Base-by-base conservation (phyloP, 805 yeast species). In the Nakazawaea molendinolei region DNA sequence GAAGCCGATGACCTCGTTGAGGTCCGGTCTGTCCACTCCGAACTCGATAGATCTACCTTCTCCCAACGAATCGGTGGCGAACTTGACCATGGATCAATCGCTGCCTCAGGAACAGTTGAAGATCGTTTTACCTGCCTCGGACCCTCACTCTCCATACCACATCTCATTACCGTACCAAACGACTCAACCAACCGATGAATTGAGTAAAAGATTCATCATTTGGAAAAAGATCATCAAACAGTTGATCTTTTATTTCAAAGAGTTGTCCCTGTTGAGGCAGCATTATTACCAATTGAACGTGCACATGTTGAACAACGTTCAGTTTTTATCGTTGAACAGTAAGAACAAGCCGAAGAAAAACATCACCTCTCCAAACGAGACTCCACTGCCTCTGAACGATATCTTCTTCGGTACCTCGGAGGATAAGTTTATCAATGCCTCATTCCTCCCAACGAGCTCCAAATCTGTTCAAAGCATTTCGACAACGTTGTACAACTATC, bases 201-300 rank as follows among this genome's bases (percentile, higher is more conserved):
- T 74, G 43, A 72, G 75, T 22, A 65, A 65, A 39, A 51, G 80
- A 37, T 73, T 74, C 48, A 69, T 67, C 38, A 73, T 76, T n/a
- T 74, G 77, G 76, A 61, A 76, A 37, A 63, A 65, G 50, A 63
- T 73, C 38, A 61, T 74, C 43, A 73, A 70, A 49, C 78, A 74
- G 45, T 55, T 74, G 42, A 63, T 71, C 19, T 61, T 61, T 43
- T 74, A 74, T 46, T 63, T 74, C 41, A 65, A 64, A 44, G 79
- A 74, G 46, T 55, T 70, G 39, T 54, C 69, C 24, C 53, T 71
- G 35, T 70, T 72, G 38, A 71, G 71, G 50, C 74, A 71, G 47
- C 75, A 71, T 43, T 62, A 68, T 41, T 71, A 70, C 18, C 53
- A 36, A 67, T 74, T 53, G 58, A 73, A 59, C 64, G 66, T 58